Evolutionary conservation across 257 asterid species (phyloP), one percentile per base, ranked within the genome.

Genomic region (Solanum gandarillasii): DNA sequence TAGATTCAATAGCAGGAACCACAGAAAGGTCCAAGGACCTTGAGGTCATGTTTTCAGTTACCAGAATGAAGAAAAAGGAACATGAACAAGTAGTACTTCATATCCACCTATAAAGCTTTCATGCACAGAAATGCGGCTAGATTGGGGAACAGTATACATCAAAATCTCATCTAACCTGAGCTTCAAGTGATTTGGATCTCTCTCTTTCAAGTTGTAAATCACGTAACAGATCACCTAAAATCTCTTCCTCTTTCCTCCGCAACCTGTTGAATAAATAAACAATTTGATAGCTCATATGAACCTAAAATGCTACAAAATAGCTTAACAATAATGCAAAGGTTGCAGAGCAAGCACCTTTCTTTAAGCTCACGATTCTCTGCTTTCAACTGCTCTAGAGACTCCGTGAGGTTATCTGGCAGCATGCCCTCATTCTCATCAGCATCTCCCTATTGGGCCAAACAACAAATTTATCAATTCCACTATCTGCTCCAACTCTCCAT

Each of bases 131-230:
- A 73, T 9, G 70, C 20, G 6, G 86, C 86, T 29, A 82, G 9
- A 46, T 16, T 35, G 38, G 60, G 12, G 72, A 52, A 76, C 78
- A 12, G 23, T 68, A 81, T 29, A 52, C 23, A 41, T 52, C 68
- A 86, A 29, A 38, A 32, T 18, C 10, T 34, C 39, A 46, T 14
- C 88, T 83, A 83, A 97, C 99, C 99, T 97, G 92, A 89, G 91
- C 91, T 91, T 94, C 98, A 25, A 96, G 93, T 87, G 95, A 91
- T 88, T 91, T 92, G 93, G 92, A 84, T 90, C 87, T 94, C 73
- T 91, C 97, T 91, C 90, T 96, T 91, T 95, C 99, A 25, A 87
- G 81, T 71, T 91, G 94, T 41, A 96, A 89, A 90, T 96, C 99
- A 38, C 88, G 89, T 87, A 95, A 90, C 88, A 96, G 83, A 86